Evolutionary conservation across 345 rosid species (phyloP).

Genomic region (Citrus hindsii): DNA sequence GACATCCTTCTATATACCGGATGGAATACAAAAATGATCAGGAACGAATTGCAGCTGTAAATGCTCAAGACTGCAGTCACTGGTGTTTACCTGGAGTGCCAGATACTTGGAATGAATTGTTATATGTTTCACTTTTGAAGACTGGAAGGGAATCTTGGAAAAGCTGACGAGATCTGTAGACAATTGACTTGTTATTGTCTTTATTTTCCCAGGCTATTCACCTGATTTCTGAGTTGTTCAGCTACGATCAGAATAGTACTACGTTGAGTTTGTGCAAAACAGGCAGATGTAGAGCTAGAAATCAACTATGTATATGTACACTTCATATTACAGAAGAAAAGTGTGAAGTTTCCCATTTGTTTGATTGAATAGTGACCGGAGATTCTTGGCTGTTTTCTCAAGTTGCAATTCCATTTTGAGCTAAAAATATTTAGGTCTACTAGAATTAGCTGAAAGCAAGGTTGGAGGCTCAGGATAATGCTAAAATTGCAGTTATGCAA

Average conservation of each 20-base stretch:
- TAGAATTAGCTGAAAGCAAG: background rate
- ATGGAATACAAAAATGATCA: conserved; percentile 41
- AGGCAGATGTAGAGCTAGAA: background rate
- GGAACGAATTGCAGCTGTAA: conserved; percentile 47
- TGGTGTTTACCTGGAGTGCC: conserved; percentile 97
- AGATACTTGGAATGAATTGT: conserved; percentile 82
- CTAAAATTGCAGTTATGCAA: background rate
- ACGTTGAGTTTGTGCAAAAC: background rate
- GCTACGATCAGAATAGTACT: background rate
- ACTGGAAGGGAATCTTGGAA: conserved; percentile 39
- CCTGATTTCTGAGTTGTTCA: background rate
- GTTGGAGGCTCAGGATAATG: background rate
- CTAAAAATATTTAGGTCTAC: background rate
- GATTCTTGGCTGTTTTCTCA: background rate
- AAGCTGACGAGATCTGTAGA: conserved; percentile 4
- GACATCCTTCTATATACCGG: conserved; percentile 78
- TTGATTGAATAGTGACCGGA: background rate
- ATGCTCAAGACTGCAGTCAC: conserved; percentile 85
- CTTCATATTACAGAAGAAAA: background rate
- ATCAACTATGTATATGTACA: background rate
- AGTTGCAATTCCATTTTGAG: background rate
- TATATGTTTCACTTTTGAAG: conserved; percentile 69
- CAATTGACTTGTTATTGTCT: background rate
- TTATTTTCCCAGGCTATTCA: background rate
- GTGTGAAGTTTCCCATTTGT: background rate